Evolutionary conservation across 2,329 filamentous ascomycete genomes (phyloP).

Genomic region (Beauveria medogensis): DNA sequence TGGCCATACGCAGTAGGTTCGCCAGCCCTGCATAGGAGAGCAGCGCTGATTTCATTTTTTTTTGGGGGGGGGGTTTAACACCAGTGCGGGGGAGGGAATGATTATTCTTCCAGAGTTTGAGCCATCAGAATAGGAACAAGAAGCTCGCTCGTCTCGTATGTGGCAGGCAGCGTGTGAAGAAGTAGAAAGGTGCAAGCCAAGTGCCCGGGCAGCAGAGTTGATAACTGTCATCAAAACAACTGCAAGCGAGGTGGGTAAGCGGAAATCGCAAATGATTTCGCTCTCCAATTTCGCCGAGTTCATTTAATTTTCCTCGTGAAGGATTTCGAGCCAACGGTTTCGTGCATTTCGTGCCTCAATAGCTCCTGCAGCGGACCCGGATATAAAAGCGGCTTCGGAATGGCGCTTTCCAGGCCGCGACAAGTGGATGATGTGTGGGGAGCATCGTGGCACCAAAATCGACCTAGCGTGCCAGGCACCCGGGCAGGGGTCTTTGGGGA

Average conservation of each 20-base stretch:
- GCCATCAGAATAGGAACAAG: background rate
- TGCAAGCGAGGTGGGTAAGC: background rate
- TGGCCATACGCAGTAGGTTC: background rate
- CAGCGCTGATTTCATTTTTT: background rate
- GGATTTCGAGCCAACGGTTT: background rate
- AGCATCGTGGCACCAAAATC: too few species aligned
- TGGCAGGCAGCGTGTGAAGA: background rate
- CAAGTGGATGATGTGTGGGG: background rate
- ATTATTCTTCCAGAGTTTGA: background rate
- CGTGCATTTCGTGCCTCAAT: background rate
- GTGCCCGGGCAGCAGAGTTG: background rate
- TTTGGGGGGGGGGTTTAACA: accelerated
- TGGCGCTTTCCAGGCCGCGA: background rate
- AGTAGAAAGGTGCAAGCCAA: background rate
- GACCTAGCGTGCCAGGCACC: background rate
- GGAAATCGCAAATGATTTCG: background rate
- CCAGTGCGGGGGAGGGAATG: background rate
- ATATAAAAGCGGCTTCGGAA: background rate
- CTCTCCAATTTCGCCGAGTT: background rate
- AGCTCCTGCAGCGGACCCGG: background rate
- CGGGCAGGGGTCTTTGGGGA: background rate
- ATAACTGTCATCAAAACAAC: background rate
- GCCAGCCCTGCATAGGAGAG: background rate
- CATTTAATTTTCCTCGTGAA: background rate
- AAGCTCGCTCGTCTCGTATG: background rate